Evolutionary conservation across 2,329 filamentous ascomycete genomes (phyloP), one percentile per base, ranked within the genome.

Genomic region (Helotiales sp.): DNA sequence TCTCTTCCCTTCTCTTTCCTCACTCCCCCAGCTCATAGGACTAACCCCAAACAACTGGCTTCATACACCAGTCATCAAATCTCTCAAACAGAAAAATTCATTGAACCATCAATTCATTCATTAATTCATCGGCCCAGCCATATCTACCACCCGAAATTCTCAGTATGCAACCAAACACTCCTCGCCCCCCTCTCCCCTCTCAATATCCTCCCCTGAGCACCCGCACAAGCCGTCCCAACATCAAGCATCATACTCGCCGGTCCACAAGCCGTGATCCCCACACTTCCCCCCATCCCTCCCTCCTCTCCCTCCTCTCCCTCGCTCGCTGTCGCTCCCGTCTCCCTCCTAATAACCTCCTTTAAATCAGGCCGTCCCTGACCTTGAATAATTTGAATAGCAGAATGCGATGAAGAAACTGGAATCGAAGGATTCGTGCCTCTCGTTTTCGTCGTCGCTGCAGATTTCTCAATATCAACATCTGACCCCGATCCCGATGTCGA

Each of bases 251-350:
- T 57, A 15, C 29, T 29, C 7, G 17, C 31, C n/a, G 54, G 57
- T 34, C 56, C 59, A 57, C 59, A 61, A 25, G 54, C 56, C 13
- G 51, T 17, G 25, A 60, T 25, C 1, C 58, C 57, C 2, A 59
- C 48, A 36, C 31, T 52, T 27, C 22, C 22, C 24, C 27, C 25
- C 34, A n/a, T 13, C 17, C 13, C 52, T n/a, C n/a, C n/a, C n/a
- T n/a, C n/a, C n/a, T n/a, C n/a, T n/a, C n/a, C n/a, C n/a, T n/a
- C n/a, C n/a, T n/a, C n/a, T n/a, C n/a, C n/a, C n/a, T n/a, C n/a
- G n/a, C n/a, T n/a, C n/a, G n/a, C n/a, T n/a, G n/a, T n/a, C n/a
- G n/a, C 36, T n/a, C 25, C 44, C 25, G 27, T 50, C 25, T 31
- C 17, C 13, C 22, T 36, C 36, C 52, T 30, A 34, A 54, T 52